Base-by-base conservation (phyloP, 192 early-diverging fungal genomes). In the Endogone sp. region DNA sequence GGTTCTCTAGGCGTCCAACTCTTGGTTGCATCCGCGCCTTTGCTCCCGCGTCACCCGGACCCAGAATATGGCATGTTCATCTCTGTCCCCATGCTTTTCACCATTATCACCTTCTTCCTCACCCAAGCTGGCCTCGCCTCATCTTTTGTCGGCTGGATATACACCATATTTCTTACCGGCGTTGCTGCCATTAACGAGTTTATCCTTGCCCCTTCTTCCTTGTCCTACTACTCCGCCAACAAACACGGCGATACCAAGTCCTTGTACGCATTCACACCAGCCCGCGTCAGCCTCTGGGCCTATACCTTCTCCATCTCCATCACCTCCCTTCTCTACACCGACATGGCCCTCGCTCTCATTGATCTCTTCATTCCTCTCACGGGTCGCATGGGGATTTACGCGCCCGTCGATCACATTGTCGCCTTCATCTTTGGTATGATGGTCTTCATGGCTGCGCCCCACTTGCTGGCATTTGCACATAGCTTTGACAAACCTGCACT, bases 321-420 rank as follows among this genome's bases (percentile, higher is more conserved):
- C 2, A 63, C 75, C 16, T 71, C 78, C 3, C 56, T 80, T 1
- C 73, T 81, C 20, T 79, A 67, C 21, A 76, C 62, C 3, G 75
- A 82, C 64, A 65, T 75, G 4, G 71, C 66, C 2, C 80, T 78
- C 62, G 74, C 79, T 4, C 69, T 84, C 26, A 70, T 86, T 4
- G 82, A 88, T 62, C 67, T 89, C 10, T 86, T 92, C 76, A 86
- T 92, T 1, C 91, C 91, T 1, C 72, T 92, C 62, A 87, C 85
- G 10, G 88, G 88, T 8, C 83, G 90, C 22, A 89, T 85, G 57
- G 91, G 91, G 8, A 75, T 82, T 0, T 81, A 86, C 59, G 78
- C 89, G 0, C 88, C 89, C 24, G 82, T 84, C 3, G 91, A 92
- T 67, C 68, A 83, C 21, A 85, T 92, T 61, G 78, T 91, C 4